phyloP scores from a whole-genome alignment of 2,329 filamentous ascomycete species.

The Aureobasidium mangrovei region DNA sequence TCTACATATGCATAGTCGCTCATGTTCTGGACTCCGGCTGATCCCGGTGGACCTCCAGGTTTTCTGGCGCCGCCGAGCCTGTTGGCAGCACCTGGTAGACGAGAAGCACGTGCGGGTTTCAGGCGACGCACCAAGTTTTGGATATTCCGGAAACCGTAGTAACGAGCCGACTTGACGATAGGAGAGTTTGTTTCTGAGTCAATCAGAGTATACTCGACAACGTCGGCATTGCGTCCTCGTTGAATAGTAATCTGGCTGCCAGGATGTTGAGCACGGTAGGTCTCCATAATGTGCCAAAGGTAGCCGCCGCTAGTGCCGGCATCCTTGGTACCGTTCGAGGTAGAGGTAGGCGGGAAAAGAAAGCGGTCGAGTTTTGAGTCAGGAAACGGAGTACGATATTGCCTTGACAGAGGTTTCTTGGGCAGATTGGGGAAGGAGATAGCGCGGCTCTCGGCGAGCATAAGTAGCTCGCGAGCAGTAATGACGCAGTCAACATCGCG shows the following conservation, averaged over 20 bases:
- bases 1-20: conserved; percentile 84
- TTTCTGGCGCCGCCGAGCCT: conserved; percentile 46
- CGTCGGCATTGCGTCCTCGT: conserved; percentile 81
- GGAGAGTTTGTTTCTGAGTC: conserved; percentile 32
- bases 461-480: conserved; percentile 87
- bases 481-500: conserved; percentile 97
- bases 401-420: conserved; percentile 43
- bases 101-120: conserved; percentile 68
- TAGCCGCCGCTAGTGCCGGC: conserved; percentile 81
- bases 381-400: conserved; percentile 55
- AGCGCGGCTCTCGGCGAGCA: conserved; percentile 71
- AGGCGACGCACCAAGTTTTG: conserved; percentile 92
- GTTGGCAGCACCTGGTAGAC: conserved; percentile 67
- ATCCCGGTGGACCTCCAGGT: conserved; percentile 34
- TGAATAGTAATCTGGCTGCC: conserved; percentile 62
- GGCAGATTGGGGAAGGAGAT: conserved; percentile 68
- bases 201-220: conserved; percentile 71
- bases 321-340: conserved; percentile 35
- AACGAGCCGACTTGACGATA: conserved; percentile 74
- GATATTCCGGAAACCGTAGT: conserved; percentile 97
- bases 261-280: conserved; percentile 60
- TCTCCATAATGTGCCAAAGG: conserved; percentile 72
- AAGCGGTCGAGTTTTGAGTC: conserved; percentile 62
- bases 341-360: conserved; percentile 50
- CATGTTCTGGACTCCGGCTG: conserved; percentile 24